These are phyloP conservation scores for Malassezia obtusa DNA, from an alignment of 1,284 basidiomycete species.

Conservation along the genomic window DNA sequence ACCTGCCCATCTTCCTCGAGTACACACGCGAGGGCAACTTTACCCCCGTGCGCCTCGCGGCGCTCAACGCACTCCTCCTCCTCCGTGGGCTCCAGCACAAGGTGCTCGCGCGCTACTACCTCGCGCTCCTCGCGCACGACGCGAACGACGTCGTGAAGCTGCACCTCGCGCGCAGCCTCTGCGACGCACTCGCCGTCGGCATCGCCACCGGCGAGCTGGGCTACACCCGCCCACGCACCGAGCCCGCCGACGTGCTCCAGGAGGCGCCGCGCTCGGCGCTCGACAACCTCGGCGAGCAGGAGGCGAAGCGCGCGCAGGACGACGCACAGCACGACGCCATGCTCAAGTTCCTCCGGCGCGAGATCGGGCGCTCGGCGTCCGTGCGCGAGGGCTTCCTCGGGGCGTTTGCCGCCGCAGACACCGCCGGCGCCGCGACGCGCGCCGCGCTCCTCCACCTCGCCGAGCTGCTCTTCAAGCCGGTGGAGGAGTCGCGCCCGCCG, in stretches of 20 bases:
- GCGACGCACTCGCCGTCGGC: constrained; percentile 75
- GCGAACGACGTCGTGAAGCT: constrained; percentile 70
- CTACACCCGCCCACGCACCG: constrained; percentile 21
- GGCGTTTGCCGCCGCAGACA: constrained; percentile 56
- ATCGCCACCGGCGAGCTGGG: constrained; percentile 62
- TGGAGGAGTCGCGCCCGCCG: constrained; percentile 36
- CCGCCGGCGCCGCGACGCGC: constrained; percentile 60
- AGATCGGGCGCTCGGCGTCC: constrained; percentile 42
- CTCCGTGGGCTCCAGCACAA: constrained; percentile 58
- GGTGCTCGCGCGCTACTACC: constrained; percentile 71
- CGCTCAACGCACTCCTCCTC: constrained; percentile 85
- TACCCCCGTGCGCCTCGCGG: constrained; percentile 76
- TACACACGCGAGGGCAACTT: constrained; percentile 70
- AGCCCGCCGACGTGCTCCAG: constrained; percentile 1
- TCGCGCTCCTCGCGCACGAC: constrained; percentile 79
- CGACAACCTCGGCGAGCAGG: constrained; percentile 7
- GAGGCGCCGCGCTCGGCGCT: neutral
- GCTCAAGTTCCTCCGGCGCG: constrained; percentile 36
- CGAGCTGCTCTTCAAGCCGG: constrained; percentile 72
- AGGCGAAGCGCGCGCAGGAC: constrained; percentile 17
- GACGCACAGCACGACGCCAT: constrained; percentile 54
- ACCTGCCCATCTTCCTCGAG: constrained; percentile 70
- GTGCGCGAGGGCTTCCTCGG: constrained; percentile 44
- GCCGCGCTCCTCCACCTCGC: constrained; percentile 85
- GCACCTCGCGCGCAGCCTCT: constrained; percentile 73